A percentile compares a stretch with the other conserved stretches of the same genome.
These are phyloP conservation scores for Claviceps fusiformis DNA, from an alignment of 2,329 filamentous ascomycete species.

Conservation along the genomic window DNA sequence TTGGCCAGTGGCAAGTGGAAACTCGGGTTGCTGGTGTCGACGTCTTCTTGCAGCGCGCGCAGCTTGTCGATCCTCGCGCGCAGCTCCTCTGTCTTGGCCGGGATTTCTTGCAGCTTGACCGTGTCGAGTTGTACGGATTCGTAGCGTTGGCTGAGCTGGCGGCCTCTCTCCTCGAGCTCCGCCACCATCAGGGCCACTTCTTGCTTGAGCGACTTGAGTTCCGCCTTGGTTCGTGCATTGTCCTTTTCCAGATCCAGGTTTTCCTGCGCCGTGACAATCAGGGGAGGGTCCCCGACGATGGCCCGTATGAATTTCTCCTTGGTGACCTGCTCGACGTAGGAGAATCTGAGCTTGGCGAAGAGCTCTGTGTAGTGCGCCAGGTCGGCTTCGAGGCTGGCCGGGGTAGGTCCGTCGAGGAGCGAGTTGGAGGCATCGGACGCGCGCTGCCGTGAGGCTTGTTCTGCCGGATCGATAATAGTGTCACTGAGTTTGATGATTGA, in stretches of 20 bases:
- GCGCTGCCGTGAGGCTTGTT: slow-evolving; percentile 31
- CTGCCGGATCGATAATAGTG: slow-evolving; percentile 46
- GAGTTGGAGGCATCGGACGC: slow-evolving; percentile 60
- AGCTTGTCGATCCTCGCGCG: slow-evolving; percentile 35
- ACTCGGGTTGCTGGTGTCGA: slow-evolving; percentile 26
- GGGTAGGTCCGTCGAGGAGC: slow-evolving; percentile 53
- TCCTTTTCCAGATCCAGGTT: slow-evolving; percentile 62
- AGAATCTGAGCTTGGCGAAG: slow-evolving; percentile 92
- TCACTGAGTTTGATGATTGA: slow-evolving; percentile 68
- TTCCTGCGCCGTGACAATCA: slow-evolving; percentile 70
- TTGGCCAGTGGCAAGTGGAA: slow-evolving; percentile 44
- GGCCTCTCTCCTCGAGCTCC: slow-evolving; percentile 53
- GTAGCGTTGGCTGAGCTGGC: slow-evolving; percentile 42
- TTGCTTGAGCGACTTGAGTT: slow-evolving; percentile 65
- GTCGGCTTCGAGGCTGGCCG: slow-evolving; percentile 68
- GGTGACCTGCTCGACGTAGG: slow-evolving; percentile 94
- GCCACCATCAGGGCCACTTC: slow-evolving; percentile 62
- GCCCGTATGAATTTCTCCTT: slow-evolving; percentile 95
- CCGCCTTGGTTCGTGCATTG: slow-evolving; percentile 57
- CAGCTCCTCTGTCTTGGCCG: slow-evolving; percentile 32
- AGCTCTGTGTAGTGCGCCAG: slow-evolving; percentile 85
- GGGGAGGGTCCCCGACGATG: slow-evolving; percentile 79
- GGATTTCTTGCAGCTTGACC: slow-evolving; percentile 35
- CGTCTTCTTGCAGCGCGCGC: slow-evolving; percentile 23
- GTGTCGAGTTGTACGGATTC: slow-evolving; percentile 36